A percentile compares a stretch with the other conserved stretches of the same genome.
Evolutionary conservation across 2,329 filamentous ascomycete species (phyloP).

Genomic region (Hirsutella rhossiliensis): DNA sequence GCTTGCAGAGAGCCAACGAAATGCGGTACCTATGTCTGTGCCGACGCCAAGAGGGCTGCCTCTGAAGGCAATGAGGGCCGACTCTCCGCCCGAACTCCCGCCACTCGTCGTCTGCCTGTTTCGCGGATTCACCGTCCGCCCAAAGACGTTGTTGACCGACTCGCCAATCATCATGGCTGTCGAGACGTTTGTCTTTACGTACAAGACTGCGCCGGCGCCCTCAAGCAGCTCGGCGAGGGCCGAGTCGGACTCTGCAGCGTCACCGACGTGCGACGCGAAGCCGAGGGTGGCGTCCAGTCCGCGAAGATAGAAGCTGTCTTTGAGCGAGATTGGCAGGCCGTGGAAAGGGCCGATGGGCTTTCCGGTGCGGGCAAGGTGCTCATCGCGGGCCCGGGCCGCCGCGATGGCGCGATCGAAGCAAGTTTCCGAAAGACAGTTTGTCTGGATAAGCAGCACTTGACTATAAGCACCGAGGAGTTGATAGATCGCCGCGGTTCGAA

Average conservation of each 20-base stretch:
- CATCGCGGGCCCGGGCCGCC: constrained; percentile 35
- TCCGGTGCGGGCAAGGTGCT: constrained; percentile 32
- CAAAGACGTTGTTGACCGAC: constrained; percentile 52
- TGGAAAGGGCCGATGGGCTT: constrained; percentile 50
- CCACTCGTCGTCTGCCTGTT: constrained; percentile 49
- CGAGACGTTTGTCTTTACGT: constrained; percentile 45
- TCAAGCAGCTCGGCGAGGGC: constrained; percentile 28
- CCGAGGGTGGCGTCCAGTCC: constrained; percentile 51
- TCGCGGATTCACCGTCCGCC: constrained; percentile 48
- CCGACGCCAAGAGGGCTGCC: constrained; percentile 51
- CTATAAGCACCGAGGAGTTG: too few relatives aligned
- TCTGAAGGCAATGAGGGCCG: constrained; percentile 44
- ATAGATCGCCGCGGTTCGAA: too few relatives aligned
- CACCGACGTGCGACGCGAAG: constrained; percentile 47
- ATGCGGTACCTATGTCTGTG: constrained; percentile 41
- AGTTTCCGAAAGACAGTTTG: constrained; percentile 39
- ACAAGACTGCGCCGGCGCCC: constrained; percentile 38
- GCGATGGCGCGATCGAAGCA: constrained; percentile 40
- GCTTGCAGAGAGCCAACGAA: too few relatives aligned
- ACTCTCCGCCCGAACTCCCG: constrained; percentile 56
- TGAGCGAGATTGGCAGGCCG: constrained; percentile 52
- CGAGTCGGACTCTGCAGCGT: constrained; percentile 36
- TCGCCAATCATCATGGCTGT: constrained; percentile 61
- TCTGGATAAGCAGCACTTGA: constrained; percentile 14
- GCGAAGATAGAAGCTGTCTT: constrained; percentile 56